These are phyloP conservation scores for Gracilariopsis chorda DNA, from an alignment of 23 red algal species.

Conservation along the genomic window DNA sequence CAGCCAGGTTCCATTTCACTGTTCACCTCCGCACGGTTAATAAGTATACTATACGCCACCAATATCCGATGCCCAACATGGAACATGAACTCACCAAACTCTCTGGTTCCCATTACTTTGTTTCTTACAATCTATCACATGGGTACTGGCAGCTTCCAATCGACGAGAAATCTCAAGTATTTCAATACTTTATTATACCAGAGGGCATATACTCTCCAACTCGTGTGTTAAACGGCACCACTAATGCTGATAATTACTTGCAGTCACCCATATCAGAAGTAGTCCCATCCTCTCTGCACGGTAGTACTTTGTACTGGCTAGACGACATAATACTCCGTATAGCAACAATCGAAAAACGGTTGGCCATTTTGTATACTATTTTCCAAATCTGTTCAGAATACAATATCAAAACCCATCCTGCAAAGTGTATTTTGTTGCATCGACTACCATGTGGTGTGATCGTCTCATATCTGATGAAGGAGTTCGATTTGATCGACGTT, in stretches of 20 bases:
- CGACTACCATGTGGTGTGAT: neutral
- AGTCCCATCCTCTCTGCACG: neutral
- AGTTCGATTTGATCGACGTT: neutral
- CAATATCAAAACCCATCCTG: neutral
- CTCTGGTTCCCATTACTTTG: neutral
- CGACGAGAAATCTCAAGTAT: neutral
- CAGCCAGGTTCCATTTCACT: constrained; percentile 3
- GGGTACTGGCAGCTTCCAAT: constrained; percentile 4
- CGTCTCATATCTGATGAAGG: neutral
- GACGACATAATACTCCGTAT: neutral
- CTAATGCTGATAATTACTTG: neutral
- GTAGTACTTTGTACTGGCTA: neutral
- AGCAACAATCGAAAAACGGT: neutral
- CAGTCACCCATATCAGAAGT: neutral
- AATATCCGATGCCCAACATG: neutral
- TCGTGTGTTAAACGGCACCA: neutral
- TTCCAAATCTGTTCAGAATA: neutral
- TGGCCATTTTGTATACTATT: neutral
- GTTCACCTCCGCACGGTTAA: neutral
- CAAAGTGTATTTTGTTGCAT: neutral
- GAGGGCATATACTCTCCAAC: neutral
- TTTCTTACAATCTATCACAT: neutral
- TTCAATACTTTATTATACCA: neutral
- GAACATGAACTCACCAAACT: neutral
- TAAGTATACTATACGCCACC: neutral